These are phyloP conservation scores for Suillus luteus DNA, from an alignment of 768 basidiomycete species.

Conservation along the genomic window DNA sequence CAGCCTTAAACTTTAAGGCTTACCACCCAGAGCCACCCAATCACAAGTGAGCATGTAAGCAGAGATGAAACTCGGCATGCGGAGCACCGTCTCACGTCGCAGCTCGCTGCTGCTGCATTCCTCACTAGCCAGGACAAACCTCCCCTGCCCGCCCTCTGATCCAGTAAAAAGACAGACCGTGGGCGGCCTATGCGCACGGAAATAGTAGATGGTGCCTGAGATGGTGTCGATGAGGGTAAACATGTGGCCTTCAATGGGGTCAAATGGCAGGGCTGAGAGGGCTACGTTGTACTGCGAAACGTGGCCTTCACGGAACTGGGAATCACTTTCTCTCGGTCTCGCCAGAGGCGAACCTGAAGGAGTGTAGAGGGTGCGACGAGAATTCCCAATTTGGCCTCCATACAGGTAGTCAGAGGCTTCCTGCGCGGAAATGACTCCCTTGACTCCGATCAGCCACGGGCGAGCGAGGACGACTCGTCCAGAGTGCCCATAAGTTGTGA, in stretches of 20 bases:
- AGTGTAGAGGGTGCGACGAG: slow-evolving; percentile 18
- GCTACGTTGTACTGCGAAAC: slow-evolving; percentile 12
- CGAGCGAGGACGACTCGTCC: slow-evolving; percentile 21
- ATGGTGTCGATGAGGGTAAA: slow-evolving; percentile 28
- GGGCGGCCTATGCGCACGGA: slow-evolving; percentile 24
- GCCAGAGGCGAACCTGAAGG: slow-evolving; percentile 20
- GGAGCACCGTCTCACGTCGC: slow-evolving; percentile 28
- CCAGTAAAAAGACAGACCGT: slow-evolving; percentile 28
- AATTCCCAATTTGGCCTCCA: slow-evolving; percentile 13
- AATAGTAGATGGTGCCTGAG: slow-evolving; percentile 27
- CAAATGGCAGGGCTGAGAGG: neutral
- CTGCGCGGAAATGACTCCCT: slow-evolving; percentile 27
- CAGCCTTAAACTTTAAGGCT: too few relatives aligned
- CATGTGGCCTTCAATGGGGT: slow-evolving; percentile 8
- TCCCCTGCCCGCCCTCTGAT: slow-evolving; percentile 23
- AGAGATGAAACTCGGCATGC: slow-evolving; percentile 25
- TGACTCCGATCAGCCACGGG: slow-evolving; percentile 28
- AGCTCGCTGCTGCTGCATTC: slow-evolving; percentile 22
- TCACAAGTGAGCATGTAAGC: slow-evolving; percentile 24
- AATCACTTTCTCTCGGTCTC: neutral
- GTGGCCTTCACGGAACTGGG: slow-evolving; percentile 25
- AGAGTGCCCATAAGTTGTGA: slow-evolving; percentile 20
- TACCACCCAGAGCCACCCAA: slow-evolving; percentile 22
- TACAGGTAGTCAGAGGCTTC: slow-evolving; percentile 21
- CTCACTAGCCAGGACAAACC: slow-evolving; percentile 26